Percentiles rank a stretch among this genome's conserved stretches.
phyloP scores from a whole-genome alignment of 2,329 filamentous ascomycete genomes.

The Ophiosphaerella herpotricha region DNA sequence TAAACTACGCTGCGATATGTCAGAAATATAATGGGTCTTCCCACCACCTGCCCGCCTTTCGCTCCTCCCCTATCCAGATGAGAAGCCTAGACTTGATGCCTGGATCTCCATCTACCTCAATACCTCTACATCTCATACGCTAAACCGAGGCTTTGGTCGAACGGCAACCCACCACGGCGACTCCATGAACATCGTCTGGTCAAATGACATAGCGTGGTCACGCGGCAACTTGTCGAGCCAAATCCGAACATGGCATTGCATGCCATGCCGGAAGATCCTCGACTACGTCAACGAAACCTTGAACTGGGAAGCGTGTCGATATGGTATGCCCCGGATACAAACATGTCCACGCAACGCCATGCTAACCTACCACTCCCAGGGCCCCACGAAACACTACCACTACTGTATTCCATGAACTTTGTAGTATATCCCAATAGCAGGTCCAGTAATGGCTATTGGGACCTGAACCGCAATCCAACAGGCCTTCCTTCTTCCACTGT shows the following conservation, averaged over 20 bases:
- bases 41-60: background rate
- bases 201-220: background rate
- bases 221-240: background rate
- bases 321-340: background rate
- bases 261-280: background rate
- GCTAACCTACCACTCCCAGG: no score
- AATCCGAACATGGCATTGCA: background rate
- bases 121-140: background rate
- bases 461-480: no score
- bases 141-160: background rate
- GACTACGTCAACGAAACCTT: background rate
- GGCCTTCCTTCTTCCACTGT: no score
- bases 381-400: no score
- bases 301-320: conserved; percentile 4
- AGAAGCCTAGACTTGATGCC: background rate
- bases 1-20: background rate
- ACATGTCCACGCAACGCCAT: no score
- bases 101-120: background rate
- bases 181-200: background rate
- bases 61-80: background rate
- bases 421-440: no score
- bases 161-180: background rate
- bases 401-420: no score
- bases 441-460: no score
- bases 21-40: background rate